Percentiles rank a stretch among this genome's conserved stretches.
These are phyloP conservation scores for Ciborinia camelliae DNA, from an alignment of 2,329 filamentous ascomycete species.

Conservation along the genomic window DNA sequence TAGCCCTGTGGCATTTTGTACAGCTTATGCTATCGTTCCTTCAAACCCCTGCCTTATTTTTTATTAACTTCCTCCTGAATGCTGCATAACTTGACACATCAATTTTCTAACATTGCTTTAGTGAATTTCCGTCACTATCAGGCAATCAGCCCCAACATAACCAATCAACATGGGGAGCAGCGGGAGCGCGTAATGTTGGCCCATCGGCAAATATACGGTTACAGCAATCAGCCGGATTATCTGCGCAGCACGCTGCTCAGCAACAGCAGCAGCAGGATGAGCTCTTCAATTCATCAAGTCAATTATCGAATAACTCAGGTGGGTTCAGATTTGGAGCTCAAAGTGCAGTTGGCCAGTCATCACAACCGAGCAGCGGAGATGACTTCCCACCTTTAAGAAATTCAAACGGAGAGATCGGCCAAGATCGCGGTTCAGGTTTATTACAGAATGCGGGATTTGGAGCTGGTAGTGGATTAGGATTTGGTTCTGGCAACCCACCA, in stretches of 20 bases:
- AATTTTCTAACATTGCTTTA: constrained; percentile 36
- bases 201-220: constrained; percentile 34
- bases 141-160: constrained; percentile 50
- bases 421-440: constrained; percentile 51
- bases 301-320: constrained; percentile 35
- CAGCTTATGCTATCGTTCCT: background rate
- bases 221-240: constrained; percentile 32
- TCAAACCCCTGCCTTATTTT: background rate
- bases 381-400: constrained; percentile 62
- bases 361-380: constrained; percentile 47
- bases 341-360: constrained; percentile 36
- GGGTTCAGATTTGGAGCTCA: constrained; percentile 38
- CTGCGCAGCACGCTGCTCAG: constrained; percentile 34
- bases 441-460: constrained; percentile 57
- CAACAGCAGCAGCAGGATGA: constrained; percentile 40
- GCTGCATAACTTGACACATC: background rate
- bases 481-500: constrained; percentile 37
- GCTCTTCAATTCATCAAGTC: constrained; percentile 37
- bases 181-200: constrained; percentile 33
- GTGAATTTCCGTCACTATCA: constrained; percentile 64
- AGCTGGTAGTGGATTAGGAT: constrained; percentile 44
- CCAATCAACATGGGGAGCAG: constrained; percentile 37
- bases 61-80: background rate
- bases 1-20: background rate
- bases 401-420: constrained; percentile 55